Evolutionary conservation across 495 filamentous ascomycete species (phyloP), one percentile per base, ranked within the genome.

Genomic region (Penicillium paradoxum): DNA sequence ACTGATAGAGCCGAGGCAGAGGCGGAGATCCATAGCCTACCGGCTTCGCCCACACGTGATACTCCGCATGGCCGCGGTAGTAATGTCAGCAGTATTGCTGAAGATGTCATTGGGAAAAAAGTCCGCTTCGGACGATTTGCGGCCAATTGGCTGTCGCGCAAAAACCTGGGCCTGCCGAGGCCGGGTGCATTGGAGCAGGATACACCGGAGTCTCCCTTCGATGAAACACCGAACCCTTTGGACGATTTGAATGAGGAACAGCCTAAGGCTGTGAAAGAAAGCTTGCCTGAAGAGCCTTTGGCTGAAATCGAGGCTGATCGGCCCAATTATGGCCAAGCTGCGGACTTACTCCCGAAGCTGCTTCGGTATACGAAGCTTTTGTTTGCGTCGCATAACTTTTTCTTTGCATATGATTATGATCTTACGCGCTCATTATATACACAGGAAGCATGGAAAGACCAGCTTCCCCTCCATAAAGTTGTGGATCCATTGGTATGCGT

Each of bases 371-470:
- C 89, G 11, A 87, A 85, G 64, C 73, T 96, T 41, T 72, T 95
- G 43, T 88, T 96, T 58, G 78, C 85, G 4, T 90, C 86, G 15
- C 77, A 77, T 49, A 96, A 88, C 65, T 96, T 96, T 71, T 97
- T 84, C 71, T 98, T 88, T 60, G 85, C 89, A 11, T 96, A 98
- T 66, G 93, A 98, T 55, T 80, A 88, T 66, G 91, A 97, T 62
- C 77, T 97, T 29, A 96, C 92, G 10, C 78, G 84, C 38, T 81
- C 79, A 54, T 62, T 87, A 58, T 72, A 75, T 32, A 69, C 66
- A 25, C 77, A 79, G 46, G 64, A 73, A 6, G 54, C 63, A 15
- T 34, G 57, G 45, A 68, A 55, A 22, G 68, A 67, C 4, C 73
- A 75, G 13, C 40, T 83, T 36, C 85, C 90, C 10, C 71, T 96